Base-by-base conservation (phyloP, 139 green algal species). In the Coelastrella sp. region DNA sequence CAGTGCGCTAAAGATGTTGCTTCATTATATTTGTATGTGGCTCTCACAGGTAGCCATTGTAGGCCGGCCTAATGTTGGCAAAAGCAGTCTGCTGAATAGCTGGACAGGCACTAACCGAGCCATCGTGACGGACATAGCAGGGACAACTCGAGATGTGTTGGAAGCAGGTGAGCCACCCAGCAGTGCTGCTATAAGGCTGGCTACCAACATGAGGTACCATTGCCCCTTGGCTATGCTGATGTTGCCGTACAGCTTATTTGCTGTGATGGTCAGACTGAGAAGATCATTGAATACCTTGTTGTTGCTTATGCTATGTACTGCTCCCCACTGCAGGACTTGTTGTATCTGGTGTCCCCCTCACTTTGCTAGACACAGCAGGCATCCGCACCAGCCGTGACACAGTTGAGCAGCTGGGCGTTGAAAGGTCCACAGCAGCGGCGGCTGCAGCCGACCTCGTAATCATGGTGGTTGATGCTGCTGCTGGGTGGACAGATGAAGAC, bases 41-140 rank as follows among this genome's bases (percentile, higher is more conserved):
- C 35, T 60, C 2, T 34, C 30, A 5, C 87, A 95, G 91, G 92
- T 98, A 23, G 96, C 94, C n/a, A 94, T 99, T 73, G 93, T 98
- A 40, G 97, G 97, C 0, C 92, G 94, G 0, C 97, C 97, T 27
- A 99, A 99, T 77, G 97, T 98, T n/a, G 97, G 97, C 74, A 99
- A 99, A 89, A 96, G 90, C 62, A 96, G 91, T 79, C 88, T 99
- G 79, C 92, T 99, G 5, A 99, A 99, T 68, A 89, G 91, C 5
- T 96, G 94, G 91, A 96, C 87, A 43, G 79, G 91, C 51, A 95
- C 73, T 5, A 92, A 99, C 37, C 85, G 94, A 2, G 96, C 97
- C 9, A 99, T 99, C 43, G 97, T 99, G 8, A 99, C 97, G 0
- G 89, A 95, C 30, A 92, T 99, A 35, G 89, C 97, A 0, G 97